Conservation (phyloP, 2,329 filamentous ascomycete species). For the Colletotrichum shisoi region DNA sequence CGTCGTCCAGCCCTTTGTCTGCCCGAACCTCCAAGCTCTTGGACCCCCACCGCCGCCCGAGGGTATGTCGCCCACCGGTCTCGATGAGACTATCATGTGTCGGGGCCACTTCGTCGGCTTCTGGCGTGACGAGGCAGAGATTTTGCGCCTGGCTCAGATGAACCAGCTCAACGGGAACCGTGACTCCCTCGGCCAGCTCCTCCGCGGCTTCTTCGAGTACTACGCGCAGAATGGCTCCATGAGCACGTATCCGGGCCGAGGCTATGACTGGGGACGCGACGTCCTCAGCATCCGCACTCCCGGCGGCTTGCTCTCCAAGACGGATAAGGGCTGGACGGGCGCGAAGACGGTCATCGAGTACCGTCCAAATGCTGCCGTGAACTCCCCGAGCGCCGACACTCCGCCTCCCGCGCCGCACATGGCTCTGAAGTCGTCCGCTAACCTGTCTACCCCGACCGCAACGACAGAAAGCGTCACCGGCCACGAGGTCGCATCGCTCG, state of each 20-base stretch:
- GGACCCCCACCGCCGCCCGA: constrained; percentile 54
- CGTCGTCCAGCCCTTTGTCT: constrained; percentile 78
- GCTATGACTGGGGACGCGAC: constrained; percentile 82
- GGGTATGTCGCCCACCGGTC: constrained; percentile 42
- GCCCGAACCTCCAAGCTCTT: constrained; percentile 79
- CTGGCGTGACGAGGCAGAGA: constrained; percentile 77
- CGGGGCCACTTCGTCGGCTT: constrained; percentile 77
- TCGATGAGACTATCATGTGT: constrained; percentile 57
- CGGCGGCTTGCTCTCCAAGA: constrained; percentile 75
- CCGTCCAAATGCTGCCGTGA: constrained; percentile 27
- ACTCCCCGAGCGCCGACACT: constrained; percentile 20
- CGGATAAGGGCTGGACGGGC: constrained; percentile 85
- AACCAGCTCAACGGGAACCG: constrained; percentile 72
- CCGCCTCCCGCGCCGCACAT: constrained; percentile 10
- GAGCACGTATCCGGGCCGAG: constrained; percentile 58
- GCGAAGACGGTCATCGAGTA: constrained; percentile 68
- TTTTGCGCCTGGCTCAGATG: constrained; percentile 65
- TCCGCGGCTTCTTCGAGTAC: constrained; percentile 89
- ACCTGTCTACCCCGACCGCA: constrained; percentile 14
- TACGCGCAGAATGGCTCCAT: constrained; percentile 71
- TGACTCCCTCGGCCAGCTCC: constrained; percentile 73
- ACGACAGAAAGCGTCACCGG: background rate
- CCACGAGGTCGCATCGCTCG: constrained; percentile 23
- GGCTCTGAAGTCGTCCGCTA: constrained; percentile 4
- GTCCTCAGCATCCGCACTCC: constrained; percentile 78